Evolutionary conservation across 1,139 yeast species (phyloP), one percentile per base, ranked within the genome.

Genomic region (Starmera stellimalicola): DNA sequence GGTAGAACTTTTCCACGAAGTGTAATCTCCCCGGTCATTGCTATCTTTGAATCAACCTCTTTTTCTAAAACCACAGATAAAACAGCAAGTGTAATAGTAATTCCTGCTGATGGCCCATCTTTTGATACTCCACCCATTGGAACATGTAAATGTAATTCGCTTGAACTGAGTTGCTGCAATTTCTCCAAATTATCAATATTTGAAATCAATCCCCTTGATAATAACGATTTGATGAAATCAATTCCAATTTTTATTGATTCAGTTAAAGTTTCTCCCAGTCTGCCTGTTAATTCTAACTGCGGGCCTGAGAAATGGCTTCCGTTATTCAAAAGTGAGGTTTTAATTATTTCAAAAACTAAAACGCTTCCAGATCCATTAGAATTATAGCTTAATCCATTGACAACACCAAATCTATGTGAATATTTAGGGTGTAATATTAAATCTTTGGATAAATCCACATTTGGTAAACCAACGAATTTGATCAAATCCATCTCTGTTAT

Each of bases 11-110:
- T 72, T 3, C 96, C 95, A 25, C 95, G 66, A 17, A 87, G 65
- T 0, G 95, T 84, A 44, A 87, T 78, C 52, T 87, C 96, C 5
- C 96, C 96, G 0, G 96, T 87, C 95, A 87, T 83, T 37, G 96
- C 95, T 37, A 84, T 61, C 36, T 71, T 67, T 11, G 70, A 57
- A 6, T 82, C 77, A 10, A 85, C 81, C 0, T 87, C 78, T 39
- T 67, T 70, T 39, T 77, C 70, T 35, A 84, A 56, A 4, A 87
- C 68, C 37, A 83, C 62, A 0, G 95, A 84, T 30, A 87, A 60
- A 36, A 87, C 63, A 52, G 87, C 82, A 33, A 85, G 58, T 0
- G 95, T 81, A 76, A 87, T 84, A 4, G 96, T 84, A 29, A 84
- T 75, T 27, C 96, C 96, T 0, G 96, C 96, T 26, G 88, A 77